A percentile compares a stretch with the other conserved stretches of the same genome.
Conservation (phyloP, 2,329 filamentous ascomycete species). For the Diaporthe ampelina region DNA sequence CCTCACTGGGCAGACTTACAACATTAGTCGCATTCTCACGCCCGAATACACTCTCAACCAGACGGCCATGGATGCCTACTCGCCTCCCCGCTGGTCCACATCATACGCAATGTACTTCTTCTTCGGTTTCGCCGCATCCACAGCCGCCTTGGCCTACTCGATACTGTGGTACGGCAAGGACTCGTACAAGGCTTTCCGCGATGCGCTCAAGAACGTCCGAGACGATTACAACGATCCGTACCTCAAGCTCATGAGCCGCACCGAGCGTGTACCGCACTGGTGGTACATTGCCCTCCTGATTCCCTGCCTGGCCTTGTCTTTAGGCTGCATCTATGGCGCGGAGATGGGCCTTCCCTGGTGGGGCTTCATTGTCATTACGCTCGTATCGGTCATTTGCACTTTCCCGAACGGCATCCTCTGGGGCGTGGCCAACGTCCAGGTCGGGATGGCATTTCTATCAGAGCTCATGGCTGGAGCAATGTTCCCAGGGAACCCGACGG, state of each 20-base stretch:
- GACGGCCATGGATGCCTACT: conserved; percentile 47
- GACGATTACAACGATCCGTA: conserved; percentile 49
- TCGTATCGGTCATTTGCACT: conserved; percentile 47
- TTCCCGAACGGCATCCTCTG: conserved; percentile 51
- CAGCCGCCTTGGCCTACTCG: conserved; percentile 49
- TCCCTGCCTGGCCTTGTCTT: conserved; percentile 46
- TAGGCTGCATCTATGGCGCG: conserved; percentile 48
- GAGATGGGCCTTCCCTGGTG: conserved; percentile 50
- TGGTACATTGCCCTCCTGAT: conserved; percentile 49
- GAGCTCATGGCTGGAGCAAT: conserved; percentile 50
- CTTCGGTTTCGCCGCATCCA: conserved; percentile 52
- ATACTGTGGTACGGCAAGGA: conserved; percentile 48
- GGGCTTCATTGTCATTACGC: conserved; percentile 48
- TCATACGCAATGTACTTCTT: conserved; percentile 52
- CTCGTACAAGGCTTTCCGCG: conserved; percentile 43
- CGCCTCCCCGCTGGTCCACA: conserved; percentile 47
- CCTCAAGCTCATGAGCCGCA: conserved; percentile 48
- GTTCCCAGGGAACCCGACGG: conserved; percentile 49
- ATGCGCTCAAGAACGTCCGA: conserved; percentile 43
- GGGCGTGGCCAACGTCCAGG: conserved; percentile 49
- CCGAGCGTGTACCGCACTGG: conserved; percentile 49
- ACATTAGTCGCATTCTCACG: conserved; percentile 47
- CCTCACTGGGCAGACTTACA: conserved; percentile 46
- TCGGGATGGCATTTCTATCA: conserved; percentile 49
- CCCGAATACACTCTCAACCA: conserved; percentile 48